These are phyloP conservation scores for Phaeosphaeriaceae sp. DNA, from an alignment of 2,329 filamentous ascomycete species.

Conservation along the genomic window DNA sequence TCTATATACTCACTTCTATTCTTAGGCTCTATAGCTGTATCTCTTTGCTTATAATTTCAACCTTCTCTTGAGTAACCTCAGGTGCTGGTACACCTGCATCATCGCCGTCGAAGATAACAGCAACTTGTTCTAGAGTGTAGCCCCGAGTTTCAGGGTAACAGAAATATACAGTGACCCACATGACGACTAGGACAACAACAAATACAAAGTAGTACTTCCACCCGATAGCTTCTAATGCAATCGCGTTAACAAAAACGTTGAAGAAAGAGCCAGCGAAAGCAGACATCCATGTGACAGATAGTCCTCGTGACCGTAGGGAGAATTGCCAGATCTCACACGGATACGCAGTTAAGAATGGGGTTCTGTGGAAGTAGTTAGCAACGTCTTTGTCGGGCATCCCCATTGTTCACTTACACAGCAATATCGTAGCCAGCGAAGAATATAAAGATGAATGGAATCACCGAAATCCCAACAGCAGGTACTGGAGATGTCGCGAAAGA, in stretches of 20 bases:
- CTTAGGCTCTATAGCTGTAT: too few species aligned
- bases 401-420: conserved; percentile 32
- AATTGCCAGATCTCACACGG: background rate
- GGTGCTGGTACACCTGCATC: conserved; percentile 51
- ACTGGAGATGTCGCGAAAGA: conserved; percentile 13
- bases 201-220: background rate
- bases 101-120: conserved; percentile 73
- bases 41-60: background rate
- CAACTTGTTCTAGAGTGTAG: conserved; percentile 73
- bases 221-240: conserved; percentile 52
- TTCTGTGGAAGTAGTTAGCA: background rate
- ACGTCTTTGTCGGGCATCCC: too few species aligned
- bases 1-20: too few species aligned
- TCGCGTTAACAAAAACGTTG: background rate
- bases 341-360: background rate
- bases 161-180: conserved; percentile 64
- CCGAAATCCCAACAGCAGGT: conserved; percentile 5
- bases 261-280: conserved; percentile 55
- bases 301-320: background rate
- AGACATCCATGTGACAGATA: background rate
- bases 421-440: conserved; percentile 32
- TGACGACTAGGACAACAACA: conserved; percentile 57
- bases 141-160: conserved; percentile 75
- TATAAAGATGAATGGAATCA: conserved; percentile 19
- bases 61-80: background rate